Base-by-base conservation (phyloP, 768 basidiomycete genomes). In the Lepiota venenata region DNA sequence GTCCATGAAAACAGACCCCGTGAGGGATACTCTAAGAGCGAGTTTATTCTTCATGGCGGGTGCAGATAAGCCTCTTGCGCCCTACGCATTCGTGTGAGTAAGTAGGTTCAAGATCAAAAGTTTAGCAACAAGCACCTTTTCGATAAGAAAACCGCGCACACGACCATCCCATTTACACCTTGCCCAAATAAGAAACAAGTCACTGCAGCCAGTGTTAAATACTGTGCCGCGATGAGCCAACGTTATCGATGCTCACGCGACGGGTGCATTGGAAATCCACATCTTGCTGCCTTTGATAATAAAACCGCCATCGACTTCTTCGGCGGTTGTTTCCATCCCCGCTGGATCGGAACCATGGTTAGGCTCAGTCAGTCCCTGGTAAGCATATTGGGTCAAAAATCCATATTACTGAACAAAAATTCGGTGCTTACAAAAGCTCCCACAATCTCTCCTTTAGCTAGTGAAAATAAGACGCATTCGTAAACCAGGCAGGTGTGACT, bases 321-420 rank as follows among this genome's bases (percentile, higher is more conserved):
- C 83, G 10, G 93, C 96, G 22, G 80, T 86, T 1, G 96, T 97
- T 64, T 95, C 91, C 96, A 98, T 98, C n/a, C 87, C 85, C n/a
- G 86, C 87, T 14, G 95, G 95, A 63, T 98, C 96, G 2, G 95
- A 98, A 20, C 96, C 96, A 64, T 97, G 93, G 61, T 98, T 93
- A 0, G 96, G 92, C 71, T 98, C 96, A 0, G 96, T 98, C 40
- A 98, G 73, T 25, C 95, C 94, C 94, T 96, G 55, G 25, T 22
- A 39, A 37, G 27, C 14, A 45, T 47, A 9, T 40, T 25, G 2
- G 25, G 35, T 45, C 29, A 37, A 29, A 40, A 37, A 38, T 16
- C 4, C n/a, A 10, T 12, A 16, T 57, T 21, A 32, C 38, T 4
- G 20, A 20, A 3, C 27, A 12, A 48, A 15, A 14, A 25, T 32